These are phyloP conservation scores for Petunia axillaris DNA, from an alignment of 257 asterid genomes.

Conservation along the genomic window DNA sequence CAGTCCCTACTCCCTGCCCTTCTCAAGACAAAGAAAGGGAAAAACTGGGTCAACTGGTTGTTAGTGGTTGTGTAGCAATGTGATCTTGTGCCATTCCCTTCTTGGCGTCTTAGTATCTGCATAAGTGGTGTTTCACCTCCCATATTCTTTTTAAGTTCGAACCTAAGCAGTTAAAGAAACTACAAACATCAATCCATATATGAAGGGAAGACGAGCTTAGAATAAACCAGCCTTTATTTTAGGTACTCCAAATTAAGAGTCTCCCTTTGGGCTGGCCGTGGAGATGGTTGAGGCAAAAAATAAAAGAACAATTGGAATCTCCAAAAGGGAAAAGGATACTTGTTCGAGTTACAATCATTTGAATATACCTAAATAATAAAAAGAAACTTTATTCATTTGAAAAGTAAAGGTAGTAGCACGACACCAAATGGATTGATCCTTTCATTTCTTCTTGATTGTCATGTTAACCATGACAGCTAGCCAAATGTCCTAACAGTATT, in stretches of 20 bases:
- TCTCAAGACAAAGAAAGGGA: background rate
- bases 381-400: constrained; percentile 13
- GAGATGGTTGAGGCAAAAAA: background rate
- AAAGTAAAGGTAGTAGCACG: constrained; percentile 5
- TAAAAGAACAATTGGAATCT: background rate
- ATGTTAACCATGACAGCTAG: constrained; percentile 1
- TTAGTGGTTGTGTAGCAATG: background rate
- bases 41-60: background rate
- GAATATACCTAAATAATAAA: background rate
- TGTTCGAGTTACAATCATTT: background rate
- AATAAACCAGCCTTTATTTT: background rate
- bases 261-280: background rate
- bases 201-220: background rate
- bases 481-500: background rate
- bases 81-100: background rate
- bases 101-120: background rate
- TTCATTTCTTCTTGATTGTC: background rate
- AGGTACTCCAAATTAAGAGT: constrained; percentile 1
- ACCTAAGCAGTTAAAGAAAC: background rate
- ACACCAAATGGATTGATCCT: background rate
- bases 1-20: background rate
- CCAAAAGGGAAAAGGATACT: background rate
- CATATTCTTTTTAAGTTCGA: background rate
- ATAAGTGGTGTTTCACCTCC: background rate
- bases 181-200: background rate